Evolutionary conservation across 495 filamentous ascomycete genomes (phyloP), one percentile per base, ranked within the genome.

Genomic region (Daldinia caldariorum): DNA sequence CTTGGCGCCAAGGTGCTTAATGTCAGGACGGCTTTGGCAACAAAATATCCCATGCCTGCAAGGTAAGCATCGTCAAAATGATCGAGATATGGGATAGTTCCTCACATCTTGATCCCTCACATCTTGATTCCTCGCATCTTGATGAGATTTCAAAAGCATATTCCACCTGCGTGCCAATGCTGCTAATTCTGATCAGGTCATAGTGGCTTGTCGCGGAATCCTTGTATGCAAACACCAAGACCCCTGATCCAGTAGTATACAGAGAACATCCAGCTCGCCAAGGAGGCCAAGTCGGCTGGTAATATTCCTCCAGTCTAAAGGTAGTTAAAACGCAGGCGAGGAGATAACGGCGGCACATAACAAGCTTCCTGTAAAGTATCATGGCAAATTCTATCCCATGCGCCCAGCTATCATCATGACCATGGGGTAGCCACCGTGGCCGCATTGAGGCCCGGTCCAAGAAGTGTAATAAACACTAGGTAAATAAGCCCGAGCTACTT

Each of bases 281-380:
- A 76, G 73, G 31, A 47, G 57, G 67, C 67, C 51, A 66, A 62
- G 70, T 72, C 63, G 56, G 63, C 18, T 53, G 60, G 58, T 61
- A 61, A 63, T 61, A 50, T 38, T 54, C 55, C 60, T 63, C n/a
- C 39, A 38, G 54, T 69, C 56, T 58, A 37, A 9, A 60, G 59
- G 49, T 32, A 10, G 34, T 35, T 35, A 37, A 37, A 31, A 59
- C 49, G 57, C 45, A 65, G 51, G 32, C 26, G 45, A 39, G n/a
- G 16, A 26, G 31, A 39, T 57, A 57, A 53, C 51, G 6, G 6
- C 32, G 10, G 7, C 38, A 56, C n/a, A 49, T 34, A 47, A 47
- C 37, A 50, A 43, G 39, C 26, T 59, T 59, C n/a, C 38, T 34
- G 16, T 59, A 38, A 57, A 57, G 14, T 57, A 37, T 39, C 20